Evolutionary conservation across 805 yeast genomes (phyloP).

Genomic region (Pachysolen tannophilus): DNA sequence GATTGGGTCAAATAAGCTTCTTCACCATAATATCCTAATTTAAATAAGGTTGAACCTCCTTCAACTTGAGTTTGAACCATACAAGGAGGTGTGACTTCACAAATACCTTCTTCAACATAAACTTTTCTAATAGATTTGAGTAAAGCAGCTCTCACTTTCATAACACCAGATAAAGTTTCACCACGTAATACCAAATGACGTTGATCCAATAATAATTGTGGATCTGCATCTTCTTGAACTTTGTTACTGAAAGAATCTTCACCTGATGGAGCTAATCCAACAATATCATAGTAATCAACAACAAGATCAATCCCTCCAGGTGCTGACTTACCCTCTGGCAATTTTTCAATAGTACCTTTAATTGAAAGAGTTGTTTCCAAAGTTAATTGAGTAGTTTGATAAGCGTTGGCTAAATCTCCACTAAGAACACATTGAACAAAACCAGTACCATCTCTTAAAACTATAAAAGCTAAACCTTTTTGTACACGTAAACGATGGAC

Average conservation of each 20-base stretch:
- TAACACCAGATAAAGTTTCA: constrained; percentile 83
- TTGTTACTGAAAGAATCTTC: constrained; percentile 93
- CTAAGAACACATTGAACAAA: constrained; percentile 77
- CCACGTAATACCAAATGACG: constrained; percentile 97
- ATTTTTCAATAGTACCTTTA: constrained; percentile 70
- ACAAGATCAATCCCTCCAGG: constrained; percentile 95
- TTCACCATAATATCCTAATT: constrained; percentile 91
- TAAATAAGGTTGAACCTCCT: constrained; percentile 96
- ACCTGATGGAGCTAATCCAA: constrained; percentile 94
- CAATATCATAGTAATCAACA: constrained; percentile 82
- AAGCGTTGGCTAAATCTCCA: constrained; percentile 90
- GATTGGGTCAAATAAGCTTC: constrained; percentile 96
- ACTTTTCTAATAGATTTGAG: constrained; percentile 69
- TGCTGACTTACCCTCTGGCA: constrained; percentile 95
- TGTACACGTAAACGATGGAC: constrained; percentile 89
- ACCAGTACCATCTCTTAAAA: constrained; percentile 94
- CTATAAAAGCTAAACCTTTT: constrained; percentile 85
- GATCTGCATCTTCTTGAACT: constrained; percentile 90
- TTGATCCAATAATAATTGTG: constrained; percentile 84
- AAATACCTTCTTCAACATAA: constrained; percentile 62
- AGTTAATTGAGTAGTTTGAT: constrained; percentile 77
- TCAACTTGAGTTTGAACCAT: constrained; percentile 99
- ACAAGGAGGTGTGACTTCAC: constrained; percentile 98
- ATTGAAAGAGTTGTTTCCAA: constrained; percentile 78
- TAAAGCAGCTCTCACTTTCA: constrained; percentile 88